A percentile compares a stretch with the other conserved stretches of the same genome.
phyloP scores from a whole-genome alignment of 768 basidiomycete genomes.

The Grammothele lineata region DNA sequence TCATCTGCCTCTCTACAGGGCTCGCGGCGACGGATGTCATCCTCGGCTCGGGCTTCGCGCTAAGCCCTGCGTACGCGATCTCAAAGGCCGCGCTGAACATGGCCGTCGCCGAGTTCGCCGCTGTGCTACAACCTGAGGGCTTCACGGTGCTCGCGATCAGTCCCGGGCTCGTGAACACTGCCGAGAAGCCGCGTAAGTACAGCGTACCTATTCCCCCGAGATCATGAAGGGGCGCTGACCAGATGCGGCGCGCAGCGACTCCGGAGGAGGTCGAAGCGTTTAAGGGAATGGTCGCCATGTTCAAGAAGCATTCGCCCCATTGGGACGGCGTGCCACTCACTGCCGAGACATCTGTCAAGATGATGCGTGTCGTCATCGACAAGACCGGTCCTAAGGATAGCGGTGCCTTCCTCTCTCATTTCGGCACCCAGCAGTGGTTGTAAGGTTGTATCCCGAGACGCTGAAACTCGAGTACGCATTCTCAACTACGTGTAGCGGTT shows the following conservation, averaged over 20 bases:
- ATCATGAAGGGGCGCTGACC: neutral
- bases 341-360: constrained; percentile 13
- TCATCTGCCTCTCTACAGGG: constrained; percentile 31
- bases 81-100: constrained; percentile 37
- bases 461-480: too few relatives aligned
- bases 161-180: constrained; percentile 37
- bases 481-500: too few relatives aligned
- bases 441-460: too few relatives aligned
- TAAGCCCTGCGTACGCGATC: constrained; percentile 26
- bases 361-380: constrained; percentile 9
- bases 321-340: constrained; percentile 9
- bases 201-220: neutral
- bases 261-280: constrained; percentile 17
- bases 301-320: constrained; percentile 14
- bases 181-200: constrained; percentile 13
- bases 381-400: constrained; percentile 10
- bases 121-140: constrained; percentile 23
- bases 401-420: constrained; percentile 23
- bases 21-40: constrained; percentile 28
- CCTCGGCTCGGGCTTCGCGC: constrained; percentile 10
- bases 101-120: constrained; percentile 34
- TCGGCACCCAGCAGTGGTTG: too few relatives aligned
- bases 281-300: constrained; percentile 27
- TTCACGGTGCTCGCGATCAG: constrained; percentile 33
- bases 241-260: too few relatives aligned